These are phyloP conservation scores for Potentilla sterilis DNA, from an alignment of 306 rosid genomes.

Conservation along the genomic window DNA sequence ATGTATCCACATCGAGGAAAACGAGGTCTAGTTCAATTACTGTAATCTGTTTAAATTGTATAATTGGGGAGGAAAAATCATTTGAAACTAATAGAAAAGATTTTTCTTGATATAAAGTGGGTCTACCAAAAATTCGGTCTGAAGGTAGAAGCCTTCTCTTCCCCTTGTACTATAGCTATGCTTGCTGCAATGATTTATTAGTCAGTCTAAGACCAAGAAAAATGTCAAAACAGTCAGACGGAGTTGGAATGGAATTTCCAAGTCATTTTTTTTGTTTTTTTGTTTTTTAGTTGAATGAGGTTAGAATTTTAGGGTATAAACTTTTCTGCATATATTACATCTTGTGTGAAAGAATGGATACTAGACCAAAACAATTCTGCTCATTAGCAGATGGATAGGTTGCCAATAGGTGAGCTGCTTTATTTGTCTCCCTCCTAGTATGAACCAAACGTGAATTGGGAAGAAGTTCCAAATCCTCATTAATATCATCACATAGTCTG, in stretches of 20 bases:
- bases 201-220: slow-evolving; percentile 28
- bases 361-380: too few species aligned
- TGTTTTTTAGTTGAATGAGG: background rate
- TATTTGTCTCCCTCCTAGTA: too few species aligned
- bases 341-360: too few species aligned
- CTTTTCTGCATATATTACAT: too few species aligned
- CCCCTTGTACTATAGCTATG: slow-evolving; percentile 49
- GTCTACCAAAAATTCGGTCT: slow-evolving; percentile 13
- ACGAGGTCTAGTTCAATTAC: slow-evolving; percentile 36
- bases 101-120: slow-evolving; percentile 41
- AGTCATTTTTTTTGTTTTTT: background rate
- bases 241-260: slow-evolving; percentile 1
- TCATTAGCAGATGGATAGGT: too few species aligned
- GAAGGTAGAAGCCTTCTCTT: slow-evolving; percentile 29
- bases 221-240: background rate
- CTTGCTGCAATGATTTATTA: slow-evolving; percentile 32
- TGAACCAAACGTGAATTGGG: too few species aligned
- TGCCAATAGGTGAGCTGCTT: too few species aligned
- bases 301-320: too few species aligned
- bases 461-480: too few species aligned
- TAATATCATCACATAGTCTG: too few species aligned
- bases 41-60: slow-evolving; percentile 49
- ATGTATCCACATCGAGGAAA: slow-evolving; percentile 29
- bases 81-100: slow-evolving; percentile 27
- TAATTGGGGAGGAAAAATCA: slow-evolving; percentile 28